Conservation (phyloP, 441 rosid species). For the Breynia disticha region DNA sequence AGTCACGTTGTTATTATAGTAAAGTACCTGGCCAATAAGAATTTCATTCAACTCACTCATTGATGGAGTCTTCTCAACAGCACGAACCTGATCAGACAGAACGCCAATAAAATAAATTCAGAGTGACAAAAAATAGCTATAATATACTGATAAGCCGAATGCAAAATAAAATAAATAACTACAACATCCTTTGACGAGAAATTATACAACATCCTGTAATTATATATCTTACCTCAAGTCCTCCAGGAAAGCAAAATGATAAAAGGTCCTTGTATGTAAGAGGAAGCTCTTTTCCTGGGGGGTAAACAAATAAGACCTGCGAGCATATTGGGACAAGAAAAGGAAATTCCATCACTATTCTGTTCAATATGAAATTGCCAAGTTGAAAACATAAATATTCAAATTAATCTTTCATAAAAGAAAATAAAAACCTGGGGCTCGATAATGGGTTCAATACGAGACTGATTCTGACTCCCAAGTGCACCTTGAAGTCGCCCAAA, state of each 20-base stretch:
- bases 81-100: constrained; percentile 52
- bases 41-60: constrained; percentile 96
- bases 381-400: not conserved
- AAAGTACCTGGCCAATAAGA: constrained; percentile 81
- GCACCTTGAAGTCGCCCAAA: constrained; percentile 55
- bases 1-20: not conserved
- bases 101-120: constrained; percentile 6
- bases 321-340: constrained; percentile 15
- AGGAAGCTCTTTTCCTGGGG: constrained; percentile 77
- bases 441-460: constrained; percentile 65
- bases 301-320: constrained; percentile 85
- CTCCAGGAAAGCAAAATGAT: constrained; percentile 95
- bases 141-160: not conserved
- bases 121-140: not conserved
- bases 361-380: not conserved
- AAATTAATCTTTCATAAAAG: constrained; percentile 2
- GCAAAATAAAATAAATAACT: not conserved
- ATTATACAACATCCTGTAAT: constrained; percentile 9
- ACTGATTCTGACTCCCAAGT: constrained; percentile 46
- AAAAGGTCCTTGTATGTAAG: constrained; percentile 80
- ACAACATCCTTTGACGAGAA: too few relatives aligned
- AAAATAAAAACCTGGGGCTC: constrained; percentile 94
- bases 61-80: constrained; percentile 90
- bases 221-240: constrained; percentile 57
- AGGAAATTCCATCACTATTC: constrained; percentile 10